Evolutionary conservation across 2,329 filamentous ascomycete genomes (phyloP).

Genomic region (Didymella keratinophila): DNA sequence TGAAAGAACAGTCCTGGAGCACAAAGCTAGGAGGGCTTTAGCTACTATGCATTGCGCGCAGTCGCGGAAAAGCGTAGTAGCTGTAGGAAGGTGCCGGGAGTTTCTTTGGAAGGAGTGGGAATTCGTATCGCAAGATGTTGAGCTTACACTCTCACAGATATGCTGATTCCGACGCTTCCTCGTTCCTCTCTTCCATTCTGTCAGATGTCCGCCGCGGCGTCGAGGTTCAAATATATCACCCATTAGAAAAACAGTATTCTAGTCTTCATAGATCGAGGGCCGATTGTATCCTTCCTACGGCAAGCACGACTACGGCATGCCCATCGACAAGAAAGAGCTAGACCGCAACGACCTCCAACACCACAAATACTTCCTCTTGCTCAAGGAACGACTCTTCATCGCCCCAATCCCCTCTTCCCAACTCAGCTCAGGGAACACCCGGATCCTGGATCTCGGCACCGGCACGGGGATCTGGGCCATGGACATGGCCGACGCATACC

Average conservation of each 20-base stretch:
- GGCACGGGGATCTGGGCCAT: neutral
- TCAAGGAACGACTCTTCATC: neutral
- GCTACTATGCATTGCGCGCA: too few species aligned
- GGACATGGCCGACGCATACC: neutral
- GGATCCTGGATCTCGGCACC: neutral
- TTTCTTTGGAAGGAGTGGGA: too few species aligned
- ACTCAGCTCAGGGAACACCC: neutral
- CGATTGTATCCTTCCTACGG: neutral
- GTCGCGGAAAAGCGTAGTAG: too few species aligned
- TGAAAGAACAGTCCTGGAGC: too few species aligned
- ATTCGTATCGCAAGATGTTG: too few species aligned
- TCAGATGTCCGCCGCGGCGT: neutral
- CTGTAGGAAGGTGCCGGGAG: too few species aligned
- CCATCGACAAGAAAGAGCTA: neutral
- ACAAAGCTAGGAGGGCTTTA: too few species aligned
- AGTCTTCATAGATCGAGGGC: neutral
- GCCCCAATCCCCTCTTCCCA: neutral
- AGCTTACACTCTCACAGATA: neutral
- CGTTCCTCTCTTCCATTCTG: neutral
- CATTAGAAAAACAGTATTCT: neutral
- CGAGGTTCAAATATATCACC: neutral
- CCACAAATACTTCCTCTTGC: neutral
- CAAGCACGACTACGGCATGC: neutral
- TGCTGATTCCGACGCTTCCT: neutral
- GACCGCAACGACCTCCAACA: neutral